Base-by-base conservation (phyloP, 176 grass and related monocot genomes). In the Pontederia paniculata region DNA sequence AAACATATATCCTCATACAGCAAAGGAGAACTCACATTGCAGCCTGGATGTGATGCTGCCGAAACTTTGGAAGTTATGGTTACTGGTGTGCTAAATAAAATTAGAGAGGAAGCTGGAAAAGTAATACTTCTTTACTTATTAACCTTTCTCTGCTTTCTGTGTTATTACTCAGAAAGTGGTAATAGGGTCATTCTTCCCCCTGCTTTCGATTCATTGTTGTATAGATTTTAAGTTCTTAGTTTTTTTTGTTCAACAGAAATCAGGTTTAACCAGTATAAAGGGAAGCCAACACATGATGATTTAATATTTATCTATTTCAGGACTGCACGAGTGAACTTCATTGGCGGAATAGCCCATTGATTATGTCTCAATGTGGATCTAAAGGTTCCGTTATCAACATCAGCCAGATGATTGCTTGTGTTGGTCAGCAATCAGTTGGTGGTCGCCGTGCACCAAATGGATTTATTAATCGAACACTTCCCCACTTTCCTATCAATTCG, bases 321-420 rank as follows among this genome's bases (percentile, higher is more conserved):
- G 67, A 86, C 42, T 96, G 90, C 67, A 86, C 83, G 85, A 52
- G 60, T 67, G 78, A 80, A 50, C 85, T 96, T 49, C 82, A 86
- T 65, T 96, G 90, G 90, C 75, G 90, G 70, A 96, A 89, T 77
- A 96, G 90, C 52, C 90, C 90, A 55, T 65, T 96, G 72, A 96
- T 96, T 53, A 96, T 96, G 90, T 89, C 90, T 55, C 85, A 96
- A 31, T 96, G 90, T 80, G 90, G 90, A 67, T 89, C 90, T 55
- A 96, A 96, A 75, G 90, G 90, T 89, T 96, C 90, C 80, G 73
- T 79, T 63, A 89, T 89, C 69, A 96, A 96, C 70, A 96, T 96
- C 21, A 89, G 90, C 79, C 90, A 89, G 76, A 96, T 96, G 90
- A 76, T 96, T 83, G 79, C 83, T 9, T 96, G 90, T 83, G 90